Evolutionary conservation across 108 stramenopile genomes (phyloP), one percentile per base, ranked within the genome.

Genomic region (Fragilariopsis cylindrus): DNA sequence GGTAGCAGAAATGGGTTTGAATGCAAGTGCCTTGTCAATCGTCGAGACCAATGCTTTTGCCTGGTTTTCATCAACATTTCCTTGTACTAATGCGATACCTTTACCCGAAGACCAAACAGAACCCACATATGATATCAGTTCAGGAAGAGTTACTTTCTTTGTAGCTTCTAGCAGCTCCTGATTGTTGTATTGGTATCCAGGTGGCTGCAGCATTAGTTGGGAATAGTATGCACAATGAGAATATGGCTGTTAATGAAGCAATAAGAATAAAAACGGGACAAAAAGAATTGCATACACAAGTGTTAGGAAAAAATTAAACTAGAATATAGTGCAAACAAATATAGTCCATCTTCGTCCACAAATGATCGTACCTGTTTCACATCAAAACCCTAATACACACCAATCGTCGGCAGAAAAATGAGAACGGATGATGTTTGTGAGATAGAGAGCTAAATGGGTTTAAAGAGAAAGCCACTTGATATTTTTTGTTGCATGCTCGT

Each of bases 31-130:
- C 41, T 81, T 81, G 44, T 89, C 91, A 21, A 95, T 81, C 21
- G 78, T 78, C 7, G 82, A 64, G 4, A 92, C 90, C 16, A 95
- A 64, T 7, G 79, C 75, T n/a, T 83, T 72, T 1, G 94, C 94
- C 62, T 95, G 90, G 62, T 87, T 71, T 53, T 88, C 78, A 62
- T 88, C 80, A 39, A 89, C 56, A 73, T 96, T 96, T 16, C 95
- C 95, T 73, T 93, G 91, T 9, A 92, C 83, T 11, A 96, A 80
- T 42, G 86, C 90, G 60, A 91, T 80, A 11, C 89, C 90, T 58
- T 87, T 90, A 7, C 92, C 95, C 49, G 74, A 88, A 19, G 83
- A 76, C 90, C 88, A 94, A 0, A 96, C 69, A 39, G 60, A 76
- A 47, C 81, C 72, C 7, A 76, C 84, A 68, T 91, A 96, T 7